Base-by-base conservation (phyloP, 2,329 filamentous ascomycete species). In the Fonsecaea monophora region DNA sequence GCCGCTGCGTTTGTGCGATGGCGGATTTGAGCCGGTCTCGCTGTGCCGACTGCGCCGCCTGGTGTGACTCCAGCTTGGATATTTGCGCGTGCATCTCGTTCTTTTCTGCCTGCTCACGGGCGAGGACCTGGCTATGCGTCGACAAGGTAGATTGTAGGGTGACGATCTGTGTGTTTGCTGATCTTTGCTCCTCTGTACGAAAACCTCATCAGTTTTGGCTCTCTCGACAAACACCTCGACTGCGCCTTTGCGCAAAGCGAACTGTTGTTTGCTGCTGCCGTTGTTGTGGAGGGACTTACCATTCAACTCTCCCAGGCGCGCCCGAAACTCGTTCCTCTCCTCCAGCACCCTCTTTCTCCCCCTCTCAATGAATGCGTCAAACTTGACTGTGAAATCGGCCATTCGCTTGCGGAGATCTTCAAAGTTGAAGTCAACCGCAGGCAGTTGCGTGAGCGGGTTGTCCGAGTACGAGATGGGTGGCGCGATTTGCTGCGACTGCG, bases 371-470 rank as follows among this genome's bases (percentile, higher is more conserved):
- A 97, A 98, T 0, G 89, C 89, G 77, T 99, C 95, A 74, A 99
- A 99, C 73, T 88, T 90, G 8, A 88, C 86, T 0, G 91, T 97
- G 78, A 99, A 99, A 70, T 91, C 92, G 62, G 90, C 86, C 95
- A 99, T 98, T 80, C 93, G 91, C 75, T 94, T 92, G 80, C 94
- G 94, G 76, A 99, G 81, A 73, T 97, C 92, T 74, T 98, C 94
- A 78, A 98, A 98, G 66, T 93, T 93, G 78, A 99, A 98, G 79
- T 97, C 93, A 78, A 96, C 91, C 77, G 86, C 92, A 40, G 95
- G 95, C 8, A 99, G 87, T 62, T 73, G 66, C 0, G 71, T 73
- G 32, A 73, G 65, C 1, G 69, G 71, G 34, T 57, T 69, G 59
- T 72, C 69, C 15, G 67, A 65, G 65, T 73, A 73, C n/a, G 67